Conservation (phyloP, 352 stramenopile species). For the Phytophthora sojae region DNA sequence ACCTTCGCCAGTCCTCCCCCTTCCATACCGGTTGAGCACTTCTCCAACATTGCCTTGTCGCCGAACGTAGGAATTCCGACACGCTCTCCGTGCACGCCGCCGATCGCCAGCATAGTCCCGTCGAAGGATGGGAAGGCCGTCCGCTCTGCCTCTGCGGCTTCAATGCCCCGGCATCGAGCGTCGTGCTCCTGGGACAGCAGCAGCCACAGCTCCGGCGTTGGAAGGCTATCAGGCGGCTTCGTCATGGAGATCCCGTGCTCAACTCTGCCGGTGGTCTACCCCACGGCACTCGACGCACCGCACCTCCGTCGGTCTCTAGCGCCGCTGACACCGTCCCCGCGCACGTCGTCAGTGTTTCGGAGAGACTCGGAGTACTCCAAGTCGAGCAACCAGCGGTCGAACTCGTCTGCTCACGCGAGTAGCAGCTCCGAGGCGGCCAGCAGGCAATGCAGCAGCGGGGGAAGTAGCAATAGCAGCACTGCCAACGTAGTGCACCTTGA, state of each 20-base stretch:
- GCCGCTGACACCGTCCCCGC: constrained; percentile 38
- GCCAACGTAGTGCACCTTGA: constrained; percentile 36
- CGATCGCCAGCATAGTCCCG: background rate
- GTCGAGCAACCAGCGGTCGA: constrained; percentile 25
- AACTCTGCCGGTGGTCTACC: constrained; percentile 24
- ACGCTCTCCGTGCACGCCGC: constrained; percentile 16
- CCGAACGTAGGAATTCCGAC: constrained; percentile 20
- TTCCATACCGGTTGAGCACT: constrained; percentile 22
- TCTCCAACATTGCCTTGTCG: constrained; percentile 29
- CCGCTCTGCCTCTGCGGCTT: constrained; percentile 11
- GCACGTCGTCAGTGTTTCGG: constrained; percentile 35
- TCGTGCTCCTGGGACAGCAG: constrained; percentile 32
- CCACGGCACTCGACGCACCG: constrained; percentile 28
- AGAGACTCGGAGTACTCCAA: constrained; percentile 42
- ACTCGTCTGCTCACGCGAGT: constrained; percentile 6
- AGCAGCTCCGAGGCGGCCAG: constrained; percentile 10
- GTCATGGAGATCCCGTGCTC: constrained; percentile 51
- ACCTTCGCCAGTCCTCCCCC: constrained; percentile 30
- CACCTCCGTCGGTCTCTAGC: constrained; percentile 44
- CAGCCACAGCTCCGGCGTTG: constrained; percentile 32
- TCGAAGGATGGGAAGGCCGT: constrained; percentile 1
- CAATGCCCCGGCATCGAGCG: constrained; percentile 18
- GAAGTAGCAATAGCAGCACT: constrained; percentile 16
- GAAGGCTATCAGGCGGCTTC: constrained; percentile 50
- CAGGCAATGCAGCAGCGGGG: constrained; percentile 12